Evolutionary conservation across 140 eudicot species (phyloP).

Genomic region (Ambrosia hybrid): DNA sequence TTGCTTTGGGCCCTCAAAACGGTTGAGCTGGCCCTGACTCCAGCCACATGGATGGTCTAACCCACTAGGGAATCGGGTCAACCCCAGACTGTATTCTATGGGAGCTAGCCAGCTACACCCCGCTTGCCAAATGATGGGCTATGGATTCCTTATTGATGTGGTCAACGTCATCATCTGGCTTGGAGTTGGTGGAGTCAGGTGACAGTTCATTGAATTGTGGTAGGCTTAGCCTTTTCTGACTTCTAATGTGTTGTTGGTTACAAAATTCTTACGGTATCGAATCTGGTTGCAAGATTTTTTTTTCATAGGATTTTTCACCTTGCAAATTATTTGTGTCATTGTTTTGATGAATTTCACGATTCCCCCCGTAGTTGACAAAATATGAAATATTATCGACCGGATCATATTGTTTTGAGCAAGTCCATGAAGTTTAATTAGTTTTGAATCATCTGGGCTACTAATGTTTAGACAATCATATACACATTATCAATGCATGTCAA

Average conservation of each 20-base stretch:
- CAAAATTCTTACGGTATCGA: background rate
- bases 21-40: slow-evolving; percentile 24
- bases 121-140: slow-evolving; percentile 95
- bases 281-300: background rate
- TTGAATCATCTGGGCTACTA: background rate
- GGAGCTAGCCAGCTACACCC: slow-evolving; percentile 74
- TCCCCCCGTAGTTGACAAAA: background rate
- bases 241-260: background rate
- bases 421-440: background rate
- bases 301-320: background rate
- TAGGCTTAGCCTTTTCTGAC: slow-evolving; percentile 43
- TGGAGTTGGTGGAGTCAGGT: slow-evolving; percentile 97
- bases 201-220: slow-evolving; percentile 94
- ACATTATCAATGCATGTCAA: background rate
- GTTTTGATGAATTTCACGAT: background rate
- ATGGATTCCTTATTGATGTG: slow-evolving; percentile 75
- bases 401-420: background rate
- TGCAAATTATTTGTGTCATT: background rate
- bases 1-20: too few species aligned
- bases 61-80: slow-evolving; percentile 96
- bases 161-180: slow-evolving; percentile 94
- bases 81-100: slow-evolving; percentile 84
- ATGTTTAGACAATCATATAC: background rate
- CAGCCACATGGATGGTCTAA: slow-evolving; percentile 94
- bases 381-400: background rate